These are phyloP conservation scores for Cyberlindnera galapagoensis DNA, from an alignment of 805 yeast genomes.

Conservation along the genomic window DNA sequence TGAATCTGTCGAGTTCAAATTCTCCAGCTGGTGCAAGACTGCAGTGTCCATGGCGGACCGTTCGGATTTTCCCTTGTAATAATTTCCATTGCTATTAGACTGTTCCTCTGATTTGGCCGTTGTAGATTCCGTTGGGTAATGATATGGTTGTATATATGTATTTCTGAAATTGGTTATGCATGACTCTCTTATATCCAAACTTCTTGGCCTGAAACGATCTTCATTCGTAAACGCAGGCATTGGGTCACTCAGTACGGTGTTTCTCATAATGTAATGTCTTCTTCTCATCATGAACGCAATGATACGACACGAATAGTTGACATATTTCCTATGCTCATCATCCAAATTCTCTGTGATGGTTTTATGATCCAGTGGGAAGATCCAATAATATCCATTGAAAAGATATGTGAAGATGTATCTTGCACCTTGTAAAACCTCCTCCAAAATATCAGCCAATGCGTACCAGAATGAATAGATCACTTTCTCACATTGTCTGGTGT, in stretches of 20 bases:
- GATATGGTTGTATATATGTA: constrained; percentile 10
- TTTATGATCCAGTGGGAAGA: constrained; percentile 10
- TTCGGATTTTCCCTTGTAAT: constrained; percentile 5
- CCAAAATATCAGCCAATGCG: constrained; percentile 12
- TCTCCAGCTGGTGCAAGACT: constrained; percentile 2
- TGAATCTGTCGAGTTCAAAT: background rate
- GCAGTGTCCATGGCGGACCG: constrained; percentile 2
- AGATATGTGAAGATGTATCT: constrained; percentile 18
- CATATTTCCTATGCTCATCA: constrained; percentile 7
- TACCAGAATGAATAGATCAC: constrained; percentile 17
- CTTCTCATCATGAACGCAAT: constrained; percentile 19
- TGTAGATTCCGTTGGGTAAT: constrained; percentile 17
- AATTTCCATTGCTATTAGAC: background rate
- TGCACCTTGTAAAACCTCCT: constrained; percentile 11
- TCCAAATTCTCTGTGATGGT: constrained; percentile 6
- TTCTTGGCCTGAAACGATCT: constrained; percentile 16
- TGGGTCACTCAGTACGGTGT: constrained; percentile 17
- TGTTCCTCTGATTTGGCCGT: background rate
- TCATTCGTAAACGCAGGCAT: constrained; percentile 10
- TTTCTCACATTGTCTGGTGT: constrained; percentile 7
- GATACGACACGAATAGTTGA: constrained; percentile 18
- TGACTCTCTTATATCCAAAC: constrained; percentile 17
- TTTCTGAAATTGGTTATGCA: constrained; percentile 13
- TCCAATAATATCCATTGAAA: constrained; percentile 17
- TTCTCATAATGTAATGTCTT: constrained; percentile 12